Evolutionary conservation across 768 basidiomycete genomes (phyloP), one percentile per base, ranked within the genome.

Genomic region (Phanerochaete sordida): DNA sequence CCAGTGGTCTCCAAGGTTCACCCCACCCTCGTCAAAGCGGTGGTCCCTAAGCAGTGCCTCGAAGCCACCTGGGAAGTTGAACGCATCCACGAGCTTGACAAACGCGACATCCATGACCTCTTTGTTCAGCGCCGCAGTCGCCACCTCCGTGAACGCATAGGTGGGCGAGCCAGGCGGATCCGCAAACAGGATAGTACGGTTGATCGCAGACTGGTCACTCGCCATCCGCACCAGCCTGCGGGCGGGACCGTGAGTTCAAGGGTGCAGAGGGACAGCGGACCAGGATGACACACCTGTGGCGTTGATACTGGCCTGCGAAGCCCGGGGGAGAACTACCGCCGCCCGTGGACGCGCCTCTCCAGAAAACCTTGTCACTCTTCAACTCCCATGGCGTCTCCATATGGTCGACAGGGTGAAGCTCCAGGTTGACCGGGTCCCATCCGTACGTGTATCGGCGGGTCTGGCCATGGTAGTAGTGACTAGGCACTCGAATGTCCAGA

Each of bases 271-370:
- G 19, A 31, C 12, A 37, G 15, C 21, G 48, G 12, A 28, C 26
- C 5, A 35, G 26, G 7, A 59, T 45, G 15, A 68, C 69, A 43
- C 63, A 88, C 86, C 94, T 80, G 71, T 97, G 95, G 47, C 95
- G 82, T 61, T 98, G 95, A 65, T 95, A 97, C 63, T 86, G 82
- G 1, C 84, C 75, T 2, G 91, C 76, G 69, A 91, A 96, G 0
- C 95, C 94, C 0, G 86, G 84, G 1, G 95, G 95, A 39, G 87
- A 87, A 62, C 82, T 91, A 30, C 95, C 95, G 1, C 95, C 95
- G 57, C 97, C 97, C 0, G 96, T 98, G 0, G 93, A 96, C 2
- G 95, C 93, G 12, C 97, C 97, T 47, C 97, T 78, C 93, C 96
- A 99, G 72, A 95, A 95, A 44, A 98, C 83, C 68, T 83, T 84